Evolutionary conservation across 495 filamentous ascomycete genomes (phyloP).

Genomic region (Penicillium bialowiezense): DNA sequence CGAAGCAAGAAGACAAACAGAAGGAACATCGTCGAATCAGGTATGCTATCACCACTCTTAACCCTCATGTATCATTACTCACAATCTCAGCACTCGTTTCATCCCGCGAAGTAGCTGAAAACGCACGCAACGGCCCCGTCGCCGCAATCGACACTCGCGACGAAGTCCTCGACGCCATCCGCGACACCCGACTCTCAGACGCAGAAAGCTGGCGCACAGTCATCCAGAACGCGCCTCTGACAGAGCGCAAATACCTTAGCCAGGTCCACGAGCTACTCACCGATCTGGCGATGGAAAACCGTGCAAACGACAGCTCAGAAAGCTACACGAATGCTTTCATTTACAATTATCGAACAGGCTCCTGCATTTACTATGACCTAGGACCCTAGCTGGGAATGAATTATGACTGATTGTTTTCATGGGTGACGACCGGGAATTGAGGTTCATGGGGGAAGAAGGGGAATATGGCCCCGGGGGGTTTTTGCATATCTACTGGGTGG

Average conservation of each 20-base stretch:
- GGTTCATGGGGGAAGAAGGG: neutral
- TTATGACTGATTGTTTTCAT: slow-evolving; percentile 9
- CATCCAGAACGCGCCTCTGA: slow-evolving; percentile 72
- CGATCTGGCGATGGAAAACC: slow-evolving; percentile 54
- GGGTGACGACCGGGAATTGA: neutral
- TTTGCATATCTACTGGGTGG: slow-evolving; percentile 6
- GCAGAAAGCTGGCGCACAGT: slow-evolving; percentile 81
- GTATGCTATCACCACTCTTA: slow-evolving; percentile 26
- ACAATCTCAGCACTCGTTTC: slow-evolving; percentile 52
- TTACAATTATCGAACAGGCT: slow-evolving; percentile 76
- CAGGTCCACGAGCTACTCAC: slow-evolving; percentile 79
- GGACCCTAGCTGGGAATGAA: slow-evolving; percentile 35
- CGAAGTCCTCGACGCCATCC: slow-evolving; percentile 76
- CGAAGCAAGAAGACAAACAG: slow-evolving; percentile 90
- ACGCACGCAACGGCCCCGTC: slow-evolving; percentile 71
- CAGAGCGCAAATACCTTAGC: slow-evolving; percentile 80
- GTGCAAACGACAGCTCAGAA: slow-evolving; percentile 39
- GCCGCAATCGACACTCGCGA: slow-evolving; percentile 87
- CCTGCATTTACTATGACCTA: slow-evolving; percentile 74
- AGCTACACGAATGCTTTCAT: slow-evolving; percentile 67
- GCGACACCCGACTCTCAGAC: slow-evolving; percentile 71
- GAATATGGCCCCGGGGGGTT: too few species aligned
- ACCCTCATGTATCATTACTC: slow-evolving; percentile 9
- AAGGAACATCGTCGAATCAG: slow-evolving; percentile 76
- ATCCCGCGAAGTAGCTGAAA: slow-evolving; percentile 60